phyloP scores from a whole-genome alignment of 1,284 basidiomycete species.

The Cutaneotrichosporon mucoides region DNA sequence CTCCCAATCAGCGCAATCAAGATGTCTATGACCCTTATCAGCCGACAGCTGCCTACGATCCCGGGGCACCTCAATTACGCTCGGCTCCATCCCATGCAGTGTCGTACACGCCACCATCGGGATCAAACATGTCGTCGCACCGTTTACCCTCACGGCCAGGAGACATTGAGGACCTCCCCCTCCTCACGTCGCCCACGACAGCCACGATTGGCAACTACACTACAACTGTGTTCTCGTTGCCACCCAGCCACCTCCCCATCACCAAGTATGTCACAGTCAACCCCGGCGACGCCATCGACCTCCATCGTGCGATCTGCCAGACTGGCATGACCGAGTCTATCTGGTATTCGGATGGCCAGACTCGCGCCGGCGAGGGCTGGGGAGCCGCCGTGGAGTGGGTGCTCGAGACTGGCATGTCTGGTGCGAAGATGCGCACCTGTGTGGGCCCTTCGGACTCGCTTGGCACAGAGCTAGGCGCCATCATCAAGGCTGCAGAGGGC shows the following conservation, averaged over 20 bases:
- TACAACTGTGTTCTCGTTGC: slow-evolving; percentile 33
- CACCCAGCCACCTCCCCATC: slow-evolving; percentile 42
- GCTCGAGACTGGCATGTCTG: slow-evolving; percentile 32
- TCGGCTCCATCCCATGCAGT: not conserved
- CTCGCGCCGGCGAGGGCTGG: slow-evolving; percentile 48
- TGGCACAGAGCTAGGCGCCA: slow-evolving; percentile 44
- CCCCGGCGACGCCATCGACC: slow-evolving; percentile 37
- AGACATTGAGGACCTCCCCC: slow-evolving; percentile 23
- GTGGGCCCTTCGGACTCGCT: slow-evolving; percentile 38
- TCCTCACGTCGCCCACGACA: slow-evolving; percentile 32
- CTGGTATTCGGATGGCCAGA: slow-evolving; percentile 46
- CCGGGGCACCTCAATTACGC: slow-evolving; percentile 16
- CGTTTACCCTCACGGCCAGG: slow-evolving; percentile 6
- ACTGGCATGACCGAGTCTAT: slow-evolving; percentile 25
- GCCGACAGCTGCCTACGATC: slow-evolving; percentile 27
- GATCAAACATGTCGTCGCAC: slow-evolving; percentile 2
- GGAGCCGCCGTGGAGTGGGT: slow-evolving; percentile 47
- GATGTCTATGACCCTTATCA: slow-evolving; percentile 43
- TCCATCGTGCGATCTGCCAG: slow-evolving; percentile 40
- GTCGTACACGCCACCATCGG: slow-evolving; percentile 11
- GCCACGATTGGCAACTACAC: slow-evolving; percentile 27
- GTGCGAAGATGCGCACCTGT: slow-evolving; percentile 41
- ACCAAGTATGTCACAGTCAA: slow-evolving; percentile 42
- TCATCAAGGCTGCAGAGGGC: slow-evolving; percentile 46
- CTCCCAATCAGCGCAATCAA: slow-evolving; percentile 12